Conservation (phyloP, 306 rosid species). For the Cicer cuneatum region DNA sequence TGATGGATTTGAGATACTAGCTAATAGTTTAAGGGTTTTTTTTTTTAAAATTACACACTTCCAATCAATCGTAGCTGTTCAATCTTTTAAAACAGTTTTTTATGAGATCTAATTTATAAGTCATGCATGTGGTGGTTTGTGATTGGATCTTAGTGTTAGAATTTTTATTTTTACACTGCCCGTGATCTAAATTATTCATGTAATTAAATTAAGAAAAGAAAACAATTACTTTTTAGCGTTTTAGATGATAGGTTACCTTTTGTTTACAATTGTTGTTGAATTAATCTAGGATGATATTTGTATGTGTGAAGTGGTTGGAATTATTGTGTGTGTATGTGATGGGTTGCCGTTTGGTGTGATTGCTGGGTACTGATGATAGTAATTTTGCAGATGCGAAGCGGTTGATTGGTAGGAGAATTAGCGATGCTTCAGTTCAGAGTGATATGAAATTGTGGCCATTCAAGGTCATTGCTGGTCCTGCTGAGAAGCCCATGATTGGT, state of each 20-base stretch:
- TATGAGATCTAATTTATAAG: too few relatives aligned
- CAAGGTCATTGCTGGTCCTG: constrained; percentile 60
- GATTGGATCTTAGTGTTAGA: too few relatives aligned
- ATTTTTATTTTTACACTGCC: too few relatives aligned
- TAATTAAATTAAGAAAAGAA: neutral
- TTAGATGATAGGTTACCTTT: neutral
- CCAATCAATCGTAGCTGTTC: too few relatives aligned
- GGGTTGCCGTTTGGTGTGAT: neutral
- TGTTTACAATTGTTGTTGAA: neutral
- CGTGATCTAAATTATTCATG: too few relatives aligned
- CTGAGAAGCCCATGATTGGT: constrained; percentile 70
- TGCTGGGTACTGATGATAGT: constrained; percentile 17
- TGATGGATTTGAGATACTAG: neutral
- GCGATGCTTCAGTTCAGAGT: constrained; percentile 70
- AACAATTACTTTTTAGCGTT: neutral
- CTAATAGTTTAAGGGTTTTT: too few relatives aligned
- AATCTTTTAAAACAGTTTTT: too few relatives aligned
- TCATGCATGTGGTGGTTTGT: too few relatives aligned
- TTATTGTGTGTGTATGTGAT: neutral
- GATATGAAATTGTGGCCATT: constrained; percentile 84
- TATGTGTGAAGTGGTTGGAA: neutral
- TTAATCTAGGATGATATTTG: neutral
- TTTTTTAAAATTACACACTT: too few relatives aligned
- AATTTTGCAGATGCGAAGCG: constrained; percentile 70
- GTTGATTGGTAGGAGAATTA: constrained; percentile 76